Evolutionary conservation across 2,329 filamentous ascomycete genomes (phyloP), one percentile per base, ranked within the genome.

Genomic region (Aureobasidium sp.): DNA sequence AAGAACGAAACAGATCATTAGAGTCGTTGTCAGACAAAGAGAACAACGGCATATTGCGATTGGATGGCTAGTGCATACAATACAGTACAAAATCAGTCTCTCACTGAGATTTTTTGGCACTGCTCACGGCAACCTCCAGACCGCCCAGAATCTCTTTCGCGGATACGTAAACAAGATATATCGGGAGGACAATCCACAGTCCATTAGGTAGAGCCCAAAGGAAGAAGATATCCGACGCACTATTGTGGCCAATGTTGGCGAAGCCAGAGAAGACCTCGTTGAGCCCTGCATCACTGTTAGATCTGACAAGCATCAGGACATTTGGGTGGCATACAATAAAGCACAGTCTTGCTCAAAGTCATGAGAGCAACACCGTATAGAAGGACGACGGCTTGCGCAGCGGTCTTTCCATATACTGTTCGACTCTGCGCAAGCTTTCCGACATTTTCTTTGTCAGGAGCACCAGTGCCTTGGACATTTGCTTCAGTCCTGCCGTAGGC

Each of bases 261-360:
- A 85, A 89, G 7, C 79, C 83, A 51, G 81, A 83, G 68, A 80
- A 85, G 46, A 79, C 77, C 70, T 88, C 85, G 64, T 84, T 84
- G 59, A 86, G 70, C 53, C 39, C 53, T 57, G 15, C 17, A 34
- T 8, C 8, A 9, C 27, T 17, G 41, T 57, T 46, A 46, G 53
- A 4, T 17, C 7, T 17, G 6, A 17, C 10, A n/a, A 4, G 10
- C 27, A 46, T n/a, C 15, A 20, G 8, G n/a, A 36, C 2, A 2
- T 15, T 6, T 2, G 17, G 4, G 20, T n/a, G 24, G 5, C 55
- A 46, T 47, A 86, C 86, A 84, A 68, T 89, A 89, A 6, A 90
- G 71, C 29, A 85, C 69, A 1, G 87, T 89, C 77, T 89, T 89
- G 69, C 82, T 84, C 24, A 88, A 70, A 2, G 87, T 89, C 79